phyloP scores from a whole-genome alignment of 78 protist genomes.

The Guillardia theta region DNA sequence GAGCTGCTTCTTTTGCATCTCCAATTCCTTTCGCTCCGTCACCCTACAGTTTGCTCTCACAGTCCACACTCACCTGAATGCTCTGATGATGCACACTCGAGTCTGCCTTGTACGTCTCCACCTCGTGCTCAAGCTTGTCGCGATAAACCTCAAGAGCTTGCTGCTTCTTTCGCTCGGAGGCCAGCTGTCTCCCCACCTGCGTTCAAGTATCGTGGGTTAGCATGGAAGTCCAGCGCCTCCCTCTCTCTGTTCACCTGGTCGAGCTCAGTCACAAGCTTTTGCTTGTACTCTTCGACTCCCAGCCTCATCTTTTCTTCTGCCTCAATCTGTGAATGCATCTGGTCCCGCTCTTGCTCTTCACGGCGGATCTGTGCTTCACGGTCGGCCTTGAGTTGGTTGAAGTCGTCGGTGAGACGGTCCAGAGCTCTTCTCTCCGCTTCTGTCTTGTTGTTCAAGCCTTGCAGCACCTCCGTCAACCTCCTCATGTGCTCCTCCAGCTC shows the following conservation, averaged over 20 bases:
- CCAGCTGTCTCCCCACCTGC: not conserved
- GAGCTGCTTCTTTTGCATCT: slow-evolving; percentile 9
- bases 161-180: slow-evolving; percentile 34
- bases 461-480: not conserved
- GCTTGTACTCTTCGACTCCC: slow-evolving; percentile 36
- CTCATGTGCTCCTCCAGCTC: slow-evolving; percentile 16
- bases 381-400: slow-evolving; percentile 22
- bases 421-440: not conserved
- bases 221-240: not conserved
- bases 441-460: not conserved
- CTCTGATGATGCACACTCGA: not conserved
- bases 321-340: slow-evolving; percentile 5
- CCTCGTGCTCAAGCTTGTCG: slow-evolving; percentile 48
- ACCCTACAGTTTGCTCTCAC: too few relatives aligned
- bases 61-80: too few relatives aligned
- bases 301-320: slow-evolving; percentile 31
- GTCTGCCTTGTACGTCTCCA: slow-evolving; percentile 33
- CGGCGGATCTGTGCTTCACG: slow-evolving; percentile 23
- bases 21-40: too few relatives aligned
- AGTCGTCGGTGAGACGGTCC: not conserved
- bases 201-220: not conserved
- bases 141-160: slow-evolving; percentile 27
- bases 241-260: not conserved
- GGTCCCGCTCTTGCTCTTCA: slow-evolving; percentile 20
- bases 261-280: not conserved